A percentile compares a stretch with the other conserved stretches of the same genome.
Conservation (phyloP, 805 yeast genomes). For the Saccharomycopsis fodiens region DNA sequence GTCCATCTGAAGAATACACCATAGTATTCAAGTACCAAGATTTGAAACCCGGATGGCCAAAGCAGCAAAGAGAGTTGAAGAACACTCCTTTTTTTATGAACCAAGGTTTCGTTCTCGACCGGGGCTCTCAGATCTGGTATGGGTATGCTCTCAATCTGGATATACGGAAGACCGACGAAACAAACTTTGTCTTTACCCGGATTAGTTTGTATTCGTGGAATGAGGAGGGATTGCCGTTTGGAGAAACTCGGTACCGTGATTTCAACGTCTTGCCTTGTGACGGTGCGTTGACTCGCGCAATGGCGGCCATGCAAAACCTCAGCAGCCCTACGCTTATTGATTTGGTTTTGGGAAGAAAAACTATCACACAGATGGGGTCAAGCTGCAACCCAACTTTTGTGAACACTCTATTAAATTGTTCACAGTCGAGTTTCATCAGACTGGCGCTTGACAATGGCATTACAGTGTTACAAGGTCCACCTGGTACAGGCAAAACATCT, state of each 20-base stretch:
- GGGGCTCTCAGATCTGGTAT: constrained; percentile 52
- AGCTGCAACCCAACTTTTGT: no score
- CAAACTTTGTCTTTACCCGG: no score
- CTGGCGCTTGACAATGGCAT: constrained; percentile 43
- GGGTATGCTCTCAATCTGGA: constrained; percentile 35
- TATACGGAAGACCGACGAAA: constrained; percentile 39
- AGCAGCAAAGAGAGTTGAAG: constrained; percentile 34
- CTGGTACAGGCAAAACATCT: constrained; percentile 76
- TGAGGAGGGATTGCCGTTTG: constrained; percentile 37
- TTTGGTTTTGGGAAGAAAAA: constrained; percentile 47
- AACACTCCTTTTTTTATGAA: constrained; percentile 51
- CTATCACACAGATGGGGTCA: constrained; percentile 47
- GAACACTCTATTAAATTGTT: constrained; percentile 47
- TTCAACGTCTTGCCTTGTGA: constrained; percentile 50
- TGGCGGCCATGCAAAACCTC: constrained; percentile 60
- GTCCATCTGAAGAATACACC: constrained; percentile 23
- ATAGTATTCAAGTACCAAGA: constrained; percentile 39
- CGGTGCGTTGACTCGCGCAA: constrained; percentile 49
- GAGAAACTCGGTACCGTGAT: constrained; percentile 24
- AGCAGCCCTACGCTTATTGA: constrained; percentile 43
- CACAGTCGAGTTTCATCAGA: constrained; percentile 49
- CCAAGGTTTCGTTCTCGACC: constrained; percentile 47
- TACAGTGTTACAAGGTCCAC: constrained; percentile 68
- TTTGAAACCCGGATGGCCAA: constrained; percentile 43
- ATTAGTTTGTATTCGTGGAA: constrained; percentile 57